Evolutionary conservation across 2,329 filamentous ascomycete species (phyloP).

Genomic region (Aschersonia sp.): DNA sequence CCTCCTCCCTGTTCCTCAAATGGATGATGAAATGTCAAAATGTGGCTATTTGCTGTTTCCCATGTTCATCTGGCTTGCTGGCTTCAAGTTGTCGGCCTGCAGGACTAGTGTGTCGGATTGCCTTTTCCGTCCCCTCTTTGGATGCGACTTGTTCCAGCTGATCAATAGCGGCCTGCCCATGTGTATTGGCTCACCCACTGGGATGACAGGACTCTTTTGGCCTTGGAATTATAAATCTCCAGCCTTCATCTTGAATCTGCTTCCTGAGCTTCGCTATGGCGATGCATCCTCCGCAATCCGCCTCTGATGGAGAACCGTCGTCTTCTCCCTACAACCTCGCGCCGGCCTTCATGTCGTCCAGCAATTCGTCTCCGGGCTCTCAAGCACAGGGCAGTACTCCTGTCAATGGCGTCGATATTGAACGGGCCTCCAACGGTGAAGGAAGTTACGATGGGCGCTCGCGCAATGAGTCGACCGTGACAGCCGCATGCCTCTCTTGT

Average conservation of each 20-base stretch:
- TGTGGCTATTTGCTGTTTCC: background rate
- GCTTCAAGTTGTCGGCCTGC: background rate
- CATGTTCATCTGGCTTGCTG: background rate
- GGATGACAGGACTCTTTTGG: background rate
- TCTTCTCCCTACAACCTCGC: background rate
- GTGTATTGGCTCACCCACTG: background rate
- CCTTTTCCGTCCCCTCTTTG: background rate
- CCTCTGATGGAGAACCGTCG: background rate
- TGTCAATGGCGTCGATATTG: background rate
- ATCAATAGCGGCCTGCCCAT: background rate
- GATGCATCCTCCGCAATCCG: background rate
- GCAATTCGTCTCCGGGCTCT: constrained; percentile 3
- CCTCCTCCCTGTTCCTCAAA: background rate
- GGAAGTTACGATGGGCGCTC: constrained; percentile 6
- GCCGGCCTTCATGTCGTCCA: constrained; percentile 3
- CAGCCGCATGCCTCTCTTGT: constrained; percentile 41
- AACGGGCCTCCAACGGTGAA: constrained; percentile 3
- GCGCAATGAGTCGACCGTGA: constrained; percentile 19
- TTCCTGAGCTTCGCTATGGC: background rate
- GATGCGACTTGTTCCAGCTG: background rate
- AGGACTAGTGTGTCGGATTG: background rate
- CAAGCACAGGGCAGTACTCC: constrained; percentile 2
- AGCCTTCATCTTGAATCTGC: background rate
- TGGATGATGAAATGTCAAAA: background rate
- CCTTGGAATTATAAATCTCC: background rate